Base-by-base conservation (phyloP, 1,139 yeast species). In the Pichiaceae sp. region DNA sequence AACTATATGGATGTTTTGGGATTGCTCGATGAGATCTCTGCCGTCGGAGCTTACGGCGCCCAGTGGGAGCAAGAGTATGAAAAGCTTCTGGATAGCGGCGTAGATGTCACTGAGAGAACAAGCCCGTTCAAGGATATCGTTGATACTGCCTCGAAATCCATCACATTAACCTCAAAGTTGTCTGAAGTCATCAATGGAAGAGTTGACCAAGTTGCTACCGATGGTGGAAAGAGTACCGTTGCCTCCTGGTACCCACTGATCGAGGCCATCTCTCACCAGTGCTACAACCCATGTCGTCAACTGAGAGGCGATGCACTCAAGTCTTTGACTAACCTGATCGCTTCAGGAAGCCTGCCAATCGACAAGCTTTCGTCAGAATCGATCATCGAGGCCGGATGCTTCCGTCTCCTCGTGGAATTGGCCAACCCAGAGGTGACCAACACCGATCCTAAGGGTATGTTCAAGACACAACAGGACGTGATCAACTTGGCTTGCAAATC, bases 231-330 rank as follows among this genome's bases (percentile, higher is more conserved):
- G 24, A 28, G 32, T 4, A 20, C 38, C 2, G 36, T 48, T 27
- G 43, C 49, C 7, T 45, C 54, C 20, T 62, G 73, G 41, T 74
- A 78, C 46, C 79, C 89, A 1, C 60, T 80, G 41, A 63, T 80
- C 23, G 91, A 84, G 53, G 91, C 93, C 0, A 66, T 87, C 41
- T 86, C 93, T 0, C 89, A 82, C 49, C 96, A 87, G 57, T 84
- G 96, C 54, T 72, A 83, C 55, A 87, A 86, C 50, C 95, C 95
- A 8, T 84, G 95, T 54, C 68, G 85, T 27, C 87, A 82, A 52
- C 66, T 87, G 11, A 66, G 96, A 33, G 60, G 70, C 0, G 73
- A 66, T 55, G 91, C 95, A 0, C 56, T 81, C 41, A 62, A 68
- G 39, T 53, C 71, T 15, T 62, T 87, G 49, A 76, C 75, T 48